Evolutionary conservation across 352 stramenopile species (phyloP).

Genomic region (Blastocystis sp.): DNA sequence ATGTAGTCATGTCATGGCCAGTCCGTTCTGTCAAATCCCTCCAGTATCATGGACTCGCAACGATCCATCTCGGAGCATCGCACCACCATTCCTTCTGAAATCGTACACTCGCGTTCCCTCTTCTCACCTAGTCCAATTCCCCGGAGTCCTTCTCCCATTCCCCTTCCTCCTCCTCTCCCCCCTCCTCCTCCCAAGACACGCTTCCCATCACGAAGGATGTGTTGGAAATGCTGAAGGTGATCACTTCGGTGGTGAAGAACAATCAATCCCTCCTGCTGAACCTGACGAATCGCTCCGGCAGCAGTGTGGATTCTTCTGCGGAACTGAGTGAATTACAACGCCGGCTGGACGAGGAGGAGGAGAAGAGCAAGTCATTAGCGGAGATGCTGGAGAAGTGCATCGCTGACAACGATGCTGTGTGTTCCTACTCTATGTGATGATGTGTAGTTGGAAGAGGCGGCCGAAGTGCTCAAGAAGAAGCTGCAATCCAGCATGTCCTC

Average conservation of each 20-base stretch:
- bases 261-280: not conserved
- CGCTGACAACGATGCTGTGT: slow-evolving; percentile 25
- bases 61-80: not conserved
- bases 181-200: not conserved
- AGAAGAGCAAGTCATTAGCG: not conserved
- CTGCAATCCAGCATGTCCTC: not conserved
- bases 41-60: not conserved
- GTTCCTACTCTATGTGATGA: not conserved
- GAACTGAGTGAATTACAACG: not conserved
- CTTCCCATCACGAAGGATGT: not conserved
- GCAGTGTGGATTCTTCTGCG: not conserved
- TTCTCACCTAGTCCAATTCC: not conserved
- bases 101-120: not conserved
- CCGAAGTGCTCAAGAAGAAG: not conserved
- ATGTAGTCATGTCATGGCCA: not conserved
- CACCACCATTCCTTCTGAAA: not conserved
- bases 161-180: not conserved
- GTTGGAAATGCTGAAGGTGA: not conserved
- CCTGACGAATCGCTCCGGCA: not conserved
- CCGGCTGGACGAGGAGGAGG: not conserved
- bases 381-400: slow-evolving; percentile 26
- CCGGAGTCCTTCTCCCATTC: not conserved
- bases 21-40: not conserved
- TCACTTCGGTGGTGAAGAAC: not conserved
- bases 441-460: not conserved